Percentiles rank a stretch among this genome's conserved stretches.
These are phyloP conservation scores for Nigrospora oryzae DNA, from an alignment of 2,329 filamentous ascomycete genomes.

Conservation along the genomic window DNA sequence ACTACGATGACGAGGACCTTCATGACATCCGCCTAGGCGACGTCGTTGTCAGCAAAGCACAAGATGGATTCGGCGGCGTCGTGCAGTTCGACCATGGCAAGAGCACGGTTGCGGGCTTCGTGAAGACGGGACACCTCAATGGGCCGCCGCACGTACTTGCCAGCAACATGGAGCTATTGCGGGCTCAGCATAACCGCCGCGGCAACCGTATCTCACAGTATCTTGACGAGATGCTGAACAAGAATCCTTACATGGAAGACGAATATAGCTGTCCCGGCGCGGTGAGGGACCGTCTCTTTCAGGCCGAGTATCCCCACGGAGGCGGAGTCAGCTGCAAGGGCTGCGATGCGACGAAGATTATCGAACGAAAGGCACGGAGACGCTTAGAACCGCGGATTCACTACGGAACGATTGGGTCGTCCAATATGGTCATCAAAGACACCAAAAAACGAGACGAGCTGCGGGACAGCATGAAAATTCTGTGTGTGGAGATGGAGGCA, in stretches of 20 bases:
- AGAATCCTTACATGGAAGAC: background rate
- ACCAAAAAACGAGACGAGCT: background rate
- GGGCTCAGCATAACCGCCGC: background rate
- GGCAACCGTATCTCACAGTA: background rate
- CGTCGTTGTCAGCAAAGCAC: constrained; percentile 10
- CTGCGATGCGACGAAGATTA: background rate
- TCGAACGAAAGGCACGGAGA: background rate
- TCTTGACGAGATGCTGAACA: background rate
- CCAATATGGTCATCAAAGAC: background rate
- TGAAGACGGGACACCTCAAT: background rate
- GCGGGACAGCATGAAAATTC: background rate
- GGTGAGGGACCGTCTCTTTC: background rate
- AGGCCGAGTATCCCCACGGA: background rate
- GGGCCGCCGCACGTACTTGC: background rate
- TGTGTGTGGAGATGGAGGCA: constrained; percentile 23
- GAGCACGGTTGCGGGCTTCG: background rate
- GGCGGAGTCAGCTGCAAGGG: background rate
- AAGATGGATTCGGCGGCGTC: background rate
- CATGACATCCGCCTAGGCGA: constrained; percentile 18
- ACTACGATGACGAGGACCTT: too few relatives aligned
- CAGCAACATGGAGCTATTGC: background rate
- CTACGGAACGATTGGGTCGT: constrained; percentile 2
- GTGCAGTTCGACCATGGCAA: constrained; percentile 9
- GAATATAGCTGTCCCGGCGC: background rate
- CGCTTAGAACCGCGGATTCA: background rate